Base-by-base conservation (phyloP, 352 stramenopile genomes). In the Globisporangium splendens region DNA sequence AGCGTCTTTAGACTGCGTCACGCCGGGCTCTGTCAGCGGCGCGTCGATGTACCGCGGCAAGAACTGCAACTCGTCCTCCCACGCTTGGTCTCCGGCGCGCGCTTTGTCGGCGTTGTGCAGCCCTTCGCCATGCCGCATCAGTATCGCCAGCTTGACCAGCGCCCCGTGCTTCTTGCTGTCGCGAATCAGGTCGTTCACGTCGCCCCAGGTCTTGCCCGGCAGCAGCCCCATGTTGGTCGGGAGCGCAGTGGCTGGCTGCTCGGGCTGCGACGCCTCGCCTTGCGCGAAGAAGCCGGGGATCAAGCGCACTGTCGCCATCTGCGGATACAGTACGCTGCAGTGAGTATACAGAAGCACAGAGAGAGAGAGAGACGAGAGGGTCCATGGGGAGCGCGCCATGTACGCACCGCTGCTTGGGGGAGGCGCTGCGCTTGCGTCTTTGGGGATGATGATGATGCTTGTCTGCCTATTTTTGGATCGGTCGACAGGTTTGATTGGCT, bases 71-170 rank as follows among this genome's bases (percentile, higher is more conserved):
- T 85, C 50, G 35, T 70, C 51, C 21, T 85, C 70, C 80, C 81
- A 91, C 2, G 69, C 48, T 14, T 72, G 56, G 24, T 70, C 71
- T 7, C 81, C 78, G 41, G 84, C 72, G n/a, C 75, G 72, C 44
- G 66, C 59, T 46, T 85, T 83, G 48, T 80, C 78, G 38, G 81
- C 78, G 43, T 91, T 91, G 54, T 91, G 81, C 2, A 78, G 75
- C 38, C 68, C 81, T 53, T 91, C 76, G 55, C 77, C 81, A 49
- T 91, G 81, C 17, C 81, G 76, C 51, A 91, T 24, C 31, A 91
- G 73, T 47, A 88, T 73, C 2, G 89, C 44, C 11, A 76, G 56
- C 46, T 73, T 76, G 11, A 68, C 56, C 21, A 62, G 47, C 2
- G 68, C 31, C 6, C 68, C 65, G 18, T 56, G 47, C 13, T 24